Evolutionary conservation across 106 monocot species (phyloP), one percentile per base, ranked within the genome.

Genomic region (Ottelia alismoides): DNA sequence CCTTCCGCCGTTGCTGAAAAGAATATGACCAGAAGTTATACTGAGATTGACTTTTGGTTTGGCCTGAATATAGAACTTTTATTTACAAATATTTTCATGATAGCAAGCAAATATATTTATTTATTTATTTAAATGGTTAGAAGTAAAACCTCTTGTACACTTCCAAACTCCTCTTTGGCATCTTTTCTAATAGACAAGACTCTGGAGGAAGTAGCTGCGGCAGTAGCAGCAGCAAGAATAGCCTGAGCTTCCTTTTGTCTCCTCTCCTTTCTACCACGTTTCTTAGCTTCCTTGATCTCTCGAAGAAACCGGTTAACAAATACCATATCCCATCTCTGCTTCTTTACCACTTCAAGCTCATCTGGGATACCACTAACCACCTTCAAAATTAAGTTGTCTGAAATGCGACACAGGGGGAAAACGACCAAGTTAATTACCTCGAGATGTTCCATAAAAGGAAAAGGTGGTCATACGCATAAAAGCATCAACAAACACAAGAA

Each of bases 221-320:
- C 72, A 24, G 77, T 70, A 25, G 84, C 84, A 61, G 78, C 79
- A 70, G 71, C 81, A 66, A 96, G 81, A 23, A 82, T 74, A 45
- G 81, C 82, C 53, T 85, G 84, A 71, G 76, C 81, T 75, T 96
- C 89, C 65, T 61, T 78, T 30, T 85, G 85, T 47, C 72, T 85
- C 72, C 72, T 78, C 60, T 89, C 96, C 72, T 77, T 96, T 61
- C 89, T 58, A 48, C 96, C 96, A 14, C 79, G 55, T 68, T 85
- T 89, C 63, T 96, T 89, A 29, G 78, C 79, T 69, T 96, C 96
- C 52, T 67, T 78, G 55, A 82, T 67, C 64, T 89, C 85, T 53
- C 79, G 76, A 61, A 85, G 71, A 70, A 68, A 89, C 32, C 82
- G 81, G 64, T 66, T 85, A 2, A 79, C 79, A 55, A 76, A 58